Base-by-base conservation (phyloP, 352 stramenopile species). In the Phytophthora pini region DNA sequence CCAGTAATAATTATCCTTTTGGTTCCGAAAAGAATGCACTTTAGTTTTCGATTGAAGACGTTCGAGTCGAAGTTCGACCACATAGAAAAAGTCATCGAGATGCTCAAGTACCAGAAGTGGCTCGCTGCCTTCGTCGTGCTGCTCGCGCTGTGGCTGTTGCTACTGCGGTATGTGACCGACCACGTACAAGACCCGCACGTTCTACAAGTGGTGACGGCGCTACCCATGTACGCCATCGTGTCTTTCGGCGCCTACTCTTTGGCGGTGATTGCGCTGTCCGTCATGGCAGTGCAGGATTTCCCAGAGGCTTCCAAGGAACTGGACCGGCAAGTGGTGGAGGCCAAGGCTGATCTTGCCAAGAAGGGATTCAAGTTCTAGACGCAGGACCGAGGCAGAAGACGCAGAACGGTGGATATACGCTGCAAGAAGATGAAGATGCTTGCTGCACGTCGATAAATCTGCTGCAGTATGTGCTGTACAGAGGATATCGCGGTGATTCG, bases 21-120 rank as follows among this genome's bases (percentile, higher is more conserved):
- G 6, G 46, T 50, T 12, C 45, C 22, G 36, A 20, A 65, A 59
- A 57, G 34, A 73, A 44, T 52, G 45, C n/a, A 26, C 0, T 4
- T 3, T 11, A 11, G 12, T 26, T 34, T 11, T 34, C 2, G 6
- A 17, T 44, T 24, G 31, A 13, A 36, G 31, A 22, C 46, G 22
- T 20, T 20, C 17, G 17, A 20, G 17, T 20, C 17, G 17, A 20
- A 20, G 17, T 47, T 52, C 11, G 20, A 22, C 29, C 48, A 61
- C 34, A 64, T 41, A 70, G 11, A 66, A 40, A 56, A 60, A 61
- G 11, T 1, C 12, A 29, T 49, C 46, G 44, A 17, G 9, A 92
- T 90, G 80, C 82, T 92, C 49, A 92, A 90, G 76, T 92, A 90
- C 74, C 84, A 90, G 68, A 89, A 84, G 72, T 90, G 84, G 81